These are phyloP conservation scores for Castanea crenata DNA, from an alignment of 306 rosid genomes.

Conservation along the genomic window DNA sequence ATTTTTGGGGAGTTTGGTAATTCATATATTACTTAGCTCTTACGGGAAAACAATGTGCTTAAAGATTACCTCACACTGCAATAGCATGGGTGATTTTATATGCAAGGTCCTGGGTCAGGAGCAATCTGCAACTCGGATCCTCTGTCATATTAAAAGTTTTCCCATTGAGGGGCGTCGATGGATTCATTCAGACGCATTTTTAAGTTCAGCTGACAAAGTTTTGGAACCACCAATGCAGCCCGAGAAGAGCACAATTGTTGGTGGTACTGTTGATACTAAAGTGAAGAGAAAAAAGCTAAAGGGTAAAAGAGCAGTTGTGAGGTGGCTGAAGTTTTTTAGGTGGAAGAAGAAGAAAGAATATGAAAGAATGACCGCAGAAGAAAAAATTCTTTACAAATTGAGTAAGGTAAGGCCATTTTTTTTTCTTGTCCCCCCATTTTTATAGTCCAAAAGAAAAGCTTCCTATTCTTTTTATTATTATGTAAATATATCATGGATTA, in stretches of 20 bases:
- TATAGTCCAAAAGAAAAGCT: neutral
- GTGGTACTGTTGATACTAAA: conserved; percentile 27
- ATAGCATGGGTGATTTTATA: conserved; percentile 46
- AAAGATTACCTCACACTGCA: conserved; percentile 36
- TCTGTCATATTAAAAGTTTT: neutral
- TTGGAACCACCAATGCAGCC: conserved; percentile 31
- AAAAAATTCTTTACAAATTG: conserved; percentile 63
- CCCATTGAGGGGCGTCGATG: conserved; percentile 30
- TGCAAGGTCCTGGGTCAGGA: conserved; percentile 50
- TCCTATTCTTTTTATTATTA: neutral
- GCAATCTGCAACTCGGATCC: conserved; percentile 20
- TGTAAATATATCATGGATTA: neutral
- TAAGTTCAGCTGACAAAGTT: conserved; percentile 31
- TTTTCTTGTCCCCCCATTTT: neutral
- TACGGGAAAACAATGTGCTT: neutral
- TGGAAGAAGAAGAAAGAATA: conserved; percentile 79
- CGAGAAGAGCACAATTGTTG: conserved; percentile 24
- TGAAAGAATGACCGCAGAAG: conserved; percentile 84
- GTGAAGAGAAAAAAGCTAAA: conserved; percentile 61
- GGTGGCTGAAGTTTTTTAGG: conserved; percentile 87
- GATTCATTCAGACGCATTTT: conserved; percentile 47
- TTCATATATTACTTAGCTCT: neutral
- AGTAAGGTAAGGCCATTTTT: conserved; percentile 47
- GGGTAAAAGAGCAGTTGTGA: conserved; percentile 89
- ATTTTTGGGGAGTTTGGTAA: neutral